Evolutionary conservation across 2,329 filamentous ascomycete species (phyloP).

Genomic region (Furcasterigmium sp.): DNA sequence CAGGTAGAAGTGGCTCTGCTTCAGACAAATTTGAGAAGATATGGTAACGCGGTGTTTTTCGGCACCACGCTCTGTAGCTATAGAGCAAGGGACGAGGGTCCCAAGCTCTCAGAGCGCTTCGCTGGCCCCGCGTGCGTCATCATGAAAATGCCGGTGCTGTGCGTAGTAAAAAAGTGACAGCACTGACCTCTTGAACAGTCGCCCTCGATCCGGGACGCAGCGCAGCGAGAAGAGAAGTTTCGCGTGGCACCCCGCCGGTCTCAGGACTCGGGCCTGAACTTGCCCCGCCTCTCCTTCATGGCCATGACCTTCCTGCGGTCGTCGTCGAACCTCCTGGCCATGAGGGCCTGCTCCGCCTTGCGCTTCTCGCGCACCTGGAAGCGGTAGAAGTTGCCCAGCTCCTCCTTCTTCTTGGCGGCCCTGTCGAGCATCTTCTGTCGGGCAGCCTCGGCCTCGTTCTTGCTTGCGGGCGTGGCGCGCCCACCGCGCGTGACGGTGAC

Average conservation of each 20-base stretch:
- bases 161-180: conserved; percentile 3
- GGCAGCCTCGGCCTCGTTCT: conserved; percentile 63
- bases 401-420: conserved; percentile 55
- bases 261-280: conserved; percentile 49
- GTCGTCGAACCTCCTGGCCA: conserved; percentile 69
- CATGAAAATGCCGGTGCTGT: conserved; percentile 29
- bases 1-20: too few relatives aligned
- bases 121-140: conserved; percentile 53
- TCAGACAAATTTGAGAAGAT: conserved; percentile 65
- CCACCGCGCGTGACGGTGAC: conserved; percentile 83
- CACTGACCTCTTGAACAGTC: neutral
- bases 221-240: neutral
- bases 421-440: conserved; percentile 57
- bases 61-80: conserved; percentile 34
- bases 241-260: neutral
- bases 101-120: conserved; percentile 16
- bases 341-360: conserved; percentile 65
- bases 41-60: conserved; percentile 57
- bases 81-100: conserved; percentile 12
- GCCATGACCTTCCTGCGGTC: conserved; percentile 67
- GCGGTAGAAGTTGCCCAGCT: conserved; percentile 71
- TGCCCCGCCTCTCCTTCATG: conserved; percentile 63
- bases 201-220: neutral
- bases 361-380: conserved; percentile 77
- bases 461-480: conserved; percentile 65